Conservation (phyloP, 2,329 filamentous ascomycete species). For the Cercospora beticola region DNA sequence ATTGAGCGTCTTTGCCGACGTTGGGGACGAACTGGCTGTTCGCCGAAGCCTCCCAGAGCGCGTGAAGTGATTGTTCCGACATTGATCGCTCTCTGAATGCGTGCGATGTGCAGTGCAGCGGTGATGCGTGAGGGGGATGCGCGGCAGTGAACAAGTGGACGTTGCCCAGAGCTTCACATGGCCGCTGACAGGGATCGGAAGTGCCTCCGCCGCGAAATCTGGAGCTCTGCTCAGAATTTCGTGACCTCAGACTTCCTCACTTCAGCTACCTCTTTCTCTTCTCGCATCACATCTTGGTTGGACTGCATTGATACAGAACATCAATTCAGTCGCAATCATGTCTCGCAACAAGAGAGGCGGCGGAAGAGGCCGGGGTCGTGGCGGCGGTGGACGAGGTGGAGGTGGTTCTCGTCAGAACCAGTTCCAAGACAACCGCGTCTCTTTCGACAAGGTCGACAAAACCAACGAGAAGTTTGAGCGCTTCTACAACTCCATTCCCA, state of each 20-base stretch:
- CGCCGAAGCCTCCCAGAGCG: conserved; percentile 91
- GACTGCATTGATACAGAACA: conserved; percentile 3
- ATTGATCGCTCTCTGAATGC: conserved; percentile 44
- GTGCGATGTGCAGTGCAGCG: conserved; percentile 1
- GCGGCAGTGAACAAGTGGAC: conserved; percentile 8
- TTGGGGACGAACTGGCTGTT: conserved; percentile 79
- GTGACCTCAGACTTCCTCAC: conserved; percentile 2
- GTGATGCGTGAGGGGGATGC: not conserved
- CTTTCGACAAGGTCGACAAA: conserved; percentile 67
- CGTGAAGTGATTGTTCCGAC: conserved; percentile 74
- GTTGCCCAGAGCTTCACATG: conserved; percentile 8
- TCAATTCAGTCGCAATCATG: conserved; percentile 19
- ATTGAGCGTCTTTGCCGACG: conserved; percentile 79
- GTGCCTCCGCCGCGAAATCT: conserved; percentile 7
- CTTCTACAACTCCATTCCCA: conserved; percentile 78
- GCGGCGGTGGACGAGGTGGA: conserved; percentile 27
- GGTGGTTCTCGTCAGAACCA: conserved; percentile 30
- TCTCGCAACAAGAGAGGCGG: conserved; percentile 26
- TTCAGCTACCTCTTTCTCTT: not conserved
- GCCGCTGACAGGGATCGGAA: conserved; percentile 7
- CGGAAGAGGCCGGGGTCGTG: conserved; percentile 27
- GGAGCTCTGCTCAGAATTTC: conserved; percentile 7
- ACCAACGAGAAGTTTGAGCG: conserved; percentile 80
- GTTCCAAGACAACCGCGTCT: conserved; percentile 37
- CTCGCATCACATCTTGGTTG: not conserved